These are phyloP conservation scores for Arabidopsis arenosa DNA, from an alignment of 345 rosid genomes.

Conservation along the genomic window DNA sequence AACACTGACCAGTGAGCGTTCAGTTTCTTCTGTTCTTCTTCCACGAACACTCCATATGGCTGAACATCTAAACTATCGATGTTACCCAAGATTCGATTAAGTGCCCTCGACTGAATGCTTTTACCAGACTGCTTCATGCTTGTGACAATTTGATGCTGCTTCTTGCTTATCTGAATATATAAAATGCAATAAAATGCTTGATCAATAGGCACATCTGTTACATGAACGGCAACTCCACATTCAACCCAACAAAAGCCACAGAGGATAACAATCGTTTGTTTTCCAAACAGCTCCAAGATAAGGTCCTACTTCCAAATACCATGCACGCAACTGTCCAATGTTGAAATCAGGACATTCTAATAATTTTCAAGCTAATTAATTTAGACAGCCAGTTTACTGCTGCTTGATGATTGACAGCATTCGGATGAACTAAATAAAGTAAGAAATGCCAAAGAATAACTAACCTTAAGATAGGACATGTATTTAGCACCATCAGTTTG, in stretches of 20 bases:
- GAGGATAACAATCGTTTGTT: not conserved
- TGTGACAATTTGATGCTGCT: slow-evolving; percentile 87
- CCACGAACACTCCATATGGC: slow-evolving; percentile 86
- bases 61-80: slow-evolving; percentile 67
- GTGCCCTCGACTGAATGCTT: slow-evolving; percentile 74
- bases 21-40: slow-evolving; percentile 86
- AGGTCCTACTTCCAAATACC: slow-evolving; percentile 17
- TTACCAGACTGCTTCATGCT: slow-evolving; percentile 86
- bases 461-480: slow-evolving; percentile 93
- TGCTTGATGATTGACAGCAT: slow-evolving; percentile 25
- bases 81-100: slow-evolving; percentile 75
- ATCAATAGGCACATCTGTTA: slow-evolving; percentile 27
- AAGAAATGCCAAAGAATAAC: slow-evolving; percentile 38
- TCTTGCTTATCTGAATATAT: slow-evolving; percentile 87
- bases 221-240: slow-evolving; percentile 11
- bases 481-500: slow-evolving; percentile 79
- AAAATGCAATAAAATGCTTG: slow-evolving; percentile 39
- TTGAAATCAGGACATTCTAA: slow-evolving; percentile 15
- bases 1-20: slow-evolving; percentile 79
- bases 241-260: slow-evolving; percentile 6
- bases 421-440: slow-evolving; percentile 4
- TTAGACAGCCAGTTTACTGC: slow-evolving; percentile 21
- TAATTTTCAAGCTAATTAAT: slow-evolving; percentile 15
- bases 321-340: slow-evolving; percentile 13
- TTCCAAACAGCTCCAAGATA: slow-evolving; percentile 20